phyloP scores from a whole-genome alignment of 2,329 filamentous ascomycete species.

The Cytospora paraplurivora region DNA sequence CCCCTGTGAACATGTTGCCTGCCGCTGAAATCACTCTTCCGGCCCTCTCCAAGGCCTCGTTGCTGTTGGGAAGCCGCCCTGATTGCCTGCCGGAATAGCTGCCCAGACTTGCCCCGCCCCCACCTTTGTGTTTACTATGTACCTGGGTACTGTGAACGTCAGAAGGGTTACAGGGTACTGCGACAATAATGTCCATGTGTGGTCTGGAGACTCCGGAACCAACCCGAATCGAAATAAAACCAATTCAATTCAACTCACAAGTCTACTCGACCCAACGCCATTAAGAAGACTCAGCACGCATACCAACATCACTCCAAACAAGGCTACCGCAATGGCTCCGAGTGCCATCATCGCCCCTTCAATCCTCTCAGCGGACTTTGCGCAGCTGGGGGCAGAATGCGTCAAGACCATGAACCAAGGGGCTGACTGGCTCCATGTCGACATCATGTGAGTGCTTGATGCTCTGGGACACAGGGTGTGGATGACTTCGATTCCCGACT shows the following conservation, averaged over 20 bases:
- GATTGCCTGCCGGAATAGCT: background rate
- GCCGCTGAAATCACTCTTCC: background rate
- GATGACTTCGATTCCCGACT: conserved; percentile 1
- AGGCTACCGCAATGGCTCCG: conserved; percentile 68
- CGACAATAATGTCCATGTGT: background rate
- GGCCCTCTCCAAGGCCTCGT: too few relatives aligned
- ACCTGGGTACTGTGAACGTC: background rate
- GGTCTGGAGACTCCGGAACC: background rate
- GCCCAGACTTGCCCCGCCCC: conserved; percentile 11
- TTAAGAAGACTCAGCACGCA: background rate
- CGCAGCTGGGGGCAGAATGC: conserved; percentile 82
- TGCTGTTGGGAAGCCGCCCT: background rate
- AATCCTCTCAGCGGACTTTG: conserved; percentile 98
- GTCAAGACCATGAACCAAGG: conserved; percentile 81
- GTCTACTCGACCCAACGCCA: background rate
- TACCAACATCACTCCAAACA: background rate
- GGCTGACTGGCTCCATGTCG: conserved; percentile 92
- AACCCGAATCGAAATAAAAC: background rate
- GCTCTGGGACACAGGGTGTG: background rate
- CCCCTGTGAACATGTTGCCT: background rate
- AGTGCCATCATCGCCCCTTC: conserved; percentile 91
- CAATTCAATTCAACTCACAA: background rate
- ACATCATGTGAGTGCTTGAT: conserved; percentile 70
- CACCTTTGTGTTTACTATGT: background rate
- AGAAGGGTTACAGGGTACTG: background rate